Conservation (phyloP, 75 land plant genomes). For the Sequoiadendron giganteum region DNA sequence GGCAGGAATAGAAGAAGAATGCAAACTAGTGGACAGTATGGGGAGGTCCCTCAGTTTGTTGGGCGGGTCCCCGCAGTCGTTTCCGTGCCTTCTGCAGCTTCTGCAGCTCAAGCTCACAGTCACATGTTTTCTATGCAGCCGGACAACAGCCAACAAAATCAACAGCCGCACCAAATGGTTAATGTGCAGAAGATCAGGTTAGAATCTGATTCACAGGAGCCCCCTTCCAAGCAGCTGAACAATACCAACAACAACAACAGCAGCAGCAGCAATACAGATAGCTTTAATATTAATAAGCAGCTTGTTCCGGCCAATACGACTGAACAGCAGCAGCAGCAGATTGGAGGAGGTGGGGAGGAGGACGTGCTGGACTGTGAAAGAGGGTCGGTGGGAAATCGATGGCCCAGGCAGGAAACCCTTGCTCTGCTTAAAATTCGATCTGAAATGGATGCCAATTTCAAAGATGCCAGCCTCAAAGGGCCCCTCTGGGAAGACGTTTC, state of each 20-base stretch:
- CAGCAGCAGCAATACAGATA: conserved; percentile 7
- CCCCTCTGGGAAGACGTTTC: conserved; percentile 32
- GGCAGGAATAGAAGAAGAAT: conserved; percentile 5
- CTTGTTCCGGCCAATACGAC: neutral
- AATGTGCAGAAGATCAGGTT: conserved; percentile 10
- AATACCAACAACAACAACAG: conserved; percentile 7
- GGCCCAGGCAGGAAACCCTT: conserved; percentile 24
- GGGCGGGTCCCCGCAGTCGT: conserved; percentile 19
- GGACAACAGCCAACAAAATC: neutral
- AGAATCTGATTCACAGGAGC: conserved; percentile 3
- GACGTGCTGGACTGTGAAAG: conserved; percentile 11
- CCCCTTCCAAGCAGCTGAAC: neutral
- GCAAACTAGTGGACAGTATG: conserved; percentile 42
- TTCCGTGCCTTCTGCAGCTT: neutral
- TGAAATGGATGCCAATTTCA: conserved; percentile 26
- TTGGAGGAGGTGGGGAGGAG: conserved; percentile 2
- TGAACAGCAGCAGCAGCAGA: neutral
- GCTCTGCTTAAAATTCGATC: conserved; percentile 26
- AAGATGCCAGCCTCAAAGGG: conserved; percentile 27
- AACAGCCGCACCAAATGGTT: neutral
- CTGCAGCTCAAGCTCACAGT: conserved; percentile 8
- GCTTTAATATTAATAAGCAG: neutral
- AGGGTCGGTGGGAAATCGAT: conserved; percentile 20
- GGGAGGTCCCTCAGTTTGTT: conserved; percentile 39
- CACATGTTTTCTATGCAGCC: conserved; percentile 1